Evolutionary conservation across 2,329 filamentous ascomycete species (phyloP).

Genomic region (Penicillium rolfsii): DNA sequence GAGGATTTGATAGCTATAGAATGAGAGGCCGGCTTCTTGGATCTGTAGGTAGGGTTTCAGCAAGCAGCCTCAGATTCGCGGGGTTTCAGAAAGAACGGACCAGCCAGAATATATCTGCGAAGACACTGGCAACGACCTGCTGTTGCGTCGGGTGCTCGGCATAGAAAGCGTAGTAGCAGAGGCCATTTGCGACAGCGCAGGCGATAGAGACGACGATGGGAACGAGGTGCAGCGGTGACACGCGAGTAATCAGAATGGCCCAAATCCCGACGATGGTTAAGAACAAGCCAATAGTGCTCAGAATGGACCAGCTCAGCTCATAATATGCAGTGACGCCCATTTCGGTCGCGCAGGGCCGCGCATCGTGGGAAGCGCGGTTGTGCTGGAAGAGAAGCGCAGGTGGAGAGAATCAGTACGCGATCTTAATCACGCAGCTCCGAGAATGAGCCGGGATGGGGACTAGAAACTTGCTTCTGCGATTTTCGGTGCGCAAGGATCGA

Average conservation of each 20-base stretch:
- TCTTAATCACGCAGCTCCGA: not conserved
- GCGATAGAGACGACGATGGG: slow-evolving; percentile 2
- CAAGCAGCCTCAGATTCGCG: not conserved
- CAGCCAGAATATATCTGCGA: slow-evolving; percentile 7
- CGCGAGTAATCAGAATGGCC: slow-evolving; percentile 2
- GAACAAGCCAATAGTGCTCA: slow-evolving; percentile 7
- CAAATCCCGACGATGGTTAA: not conserved
- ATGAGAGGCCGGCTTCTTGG: slow-evolving; percentile 5
- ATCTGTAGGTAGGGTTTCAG: not conserved
- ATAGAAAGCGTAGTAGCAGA: slow-evolving; percentile 6
- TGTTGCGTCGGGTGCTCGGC: not conserved
- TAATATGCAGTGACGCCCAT: slow-evolving; percentile 7
- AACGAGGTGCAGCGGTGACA: slow-evolving; percentile 1
- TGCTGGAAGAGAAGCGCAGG: not conserved
- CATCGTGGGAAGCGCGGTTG: not conserved
- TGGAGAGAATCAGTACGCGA: not conserved
- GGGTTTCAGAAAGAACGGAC: not conserved
- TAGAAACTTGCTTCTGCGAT: not conserved
- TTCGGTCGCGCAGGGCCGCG: not conserved
- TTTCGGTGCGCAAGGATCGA: not conserved
- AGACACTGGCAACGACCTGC: slow-evolving; percentile 3
- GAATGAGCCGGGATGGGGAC: not conserved
- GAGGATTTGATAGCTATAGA: slow-evolving; percentile 7
- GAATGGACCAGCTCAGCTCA: slow-evolving; percentile 6
- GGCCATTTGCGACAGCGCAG: slow-evolving; percentile 3